Conservation (phyloP, 495 filamentous ascomycete species). For the Penicillium arizonense region DNA sequence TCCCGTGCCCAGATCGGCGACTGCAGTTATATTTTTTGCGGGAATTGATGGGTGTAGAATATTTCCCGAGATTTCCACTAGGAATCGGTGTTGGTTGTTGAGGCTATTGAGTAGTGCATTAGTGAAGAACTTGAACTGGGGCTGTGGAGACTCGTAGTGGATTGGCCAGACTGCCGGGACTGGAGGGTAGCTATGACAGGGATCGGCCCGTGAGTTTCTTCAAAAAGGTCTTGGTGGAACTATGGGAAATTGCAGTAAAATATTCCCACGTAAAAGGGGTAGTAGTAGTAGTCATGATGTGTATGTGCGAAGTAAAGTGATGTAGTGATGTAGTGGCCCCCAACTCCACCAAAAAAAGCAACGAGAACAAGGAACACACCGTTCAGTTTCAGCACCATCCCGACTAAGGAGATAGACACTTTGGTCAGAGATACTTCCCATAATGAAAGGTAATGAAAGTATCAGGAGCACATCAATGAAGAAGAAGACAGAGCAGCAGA, state of each 20-base stretch:
- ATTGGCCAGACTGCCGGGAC: neutral
- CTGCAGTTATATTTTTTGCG: conserved; percentile 7
- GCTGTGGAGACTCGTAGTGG: neutral
- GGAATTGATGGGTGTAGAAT: conserved; percentile 32
- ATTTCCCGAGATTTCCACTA: conserved; percentile 16
- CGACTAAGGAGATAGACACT: conserved; percentile 17
- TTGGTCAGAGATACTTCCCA: conserved; percentile 1
- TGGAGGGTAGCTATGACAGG: neutral
- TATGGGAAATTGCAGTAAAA: no score
- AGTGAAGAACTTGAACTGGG: neutral
- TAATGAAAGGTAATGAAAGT: neutral
- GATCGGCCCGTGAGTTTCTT: no score
- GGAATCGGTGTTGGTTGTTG: conserved; percentile 26
- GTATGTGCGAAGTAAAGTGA: no score
- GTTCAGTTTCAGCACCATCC: conserved; percentile 15
- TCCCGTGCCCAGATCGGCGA: conserved; percentile 40
- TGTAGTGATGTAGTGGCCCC: neutral
- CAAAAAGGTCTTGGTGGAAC: no score
- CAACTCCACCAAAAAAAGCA: neutral
- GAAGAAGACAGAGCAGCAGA: neutral
- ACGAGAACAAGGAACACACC: conserved; percentile 9
- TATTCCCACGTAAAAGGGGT: no score
- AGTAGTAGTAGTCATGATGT: no score
- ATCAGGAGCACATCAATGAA: no score
- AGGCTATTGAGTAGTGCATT: conserved; percentile 12